Evolutionary conservation across 164 flowering plant species (phyloP).

Genomic region (Protea cynaroides): DNA sequence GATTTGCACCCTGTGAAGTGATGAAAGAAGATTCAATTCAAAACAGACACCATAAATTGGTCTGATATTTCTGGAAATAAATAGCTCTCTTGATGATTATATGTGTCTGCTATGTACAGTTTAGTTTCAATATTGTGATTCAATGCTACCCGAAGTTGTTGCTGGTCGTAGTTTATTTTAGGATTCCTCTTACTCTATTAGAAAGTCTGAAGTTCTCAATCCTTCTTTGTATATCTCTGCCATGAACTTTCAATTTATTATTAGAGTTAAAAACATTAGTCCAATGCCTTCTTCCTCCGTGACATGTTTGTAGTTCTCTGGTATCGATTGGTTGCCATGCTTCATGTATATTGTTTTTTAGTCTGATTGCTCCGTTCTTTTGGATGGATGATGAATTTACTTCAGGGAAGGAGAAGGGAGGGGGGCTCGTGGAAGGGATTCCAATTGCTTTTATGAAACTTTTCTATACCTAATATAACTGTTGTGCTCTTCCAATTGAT

Average conservation of each 20-base stretch:
- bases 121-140: constrained; percentile 3
- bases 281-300: neutral
- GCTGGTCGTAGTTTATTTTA: neutral
- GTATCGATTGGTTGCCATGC: neutral
- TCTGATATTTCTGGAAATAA: constrained; percentile 3
- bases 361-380: too few relatives aligned
- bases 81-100: constrained; percentile 1
- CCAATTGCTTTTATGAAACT: too few relatives aligned
- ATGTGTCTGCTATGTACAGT: constrained; percentile 13
- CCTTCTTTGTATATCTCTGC: neutral
- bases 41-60: constrained; percentile 2
- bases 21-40: neutral
- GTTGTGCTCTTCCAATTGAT: too few relatives aligned
- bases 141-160: neutral
- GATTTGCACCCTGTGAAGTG: neutral
- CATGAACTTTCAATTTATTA: neutral
- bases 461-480: too few relatives aligned
- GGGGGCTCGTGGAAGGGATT: too few relatives aligned
- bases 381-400: too few relatives aligned
- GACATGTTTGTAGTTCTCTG: neutral
- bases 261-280: neutral
- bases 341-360: neutral
- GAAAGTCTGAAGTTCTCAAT: neutral
- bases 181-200: neutral
- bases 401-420: too few relatives aligned